Conservation (phyloP, 2,329 filamentous ascomycete species). For the Scopulariopsis brevicaulis region DNA sequence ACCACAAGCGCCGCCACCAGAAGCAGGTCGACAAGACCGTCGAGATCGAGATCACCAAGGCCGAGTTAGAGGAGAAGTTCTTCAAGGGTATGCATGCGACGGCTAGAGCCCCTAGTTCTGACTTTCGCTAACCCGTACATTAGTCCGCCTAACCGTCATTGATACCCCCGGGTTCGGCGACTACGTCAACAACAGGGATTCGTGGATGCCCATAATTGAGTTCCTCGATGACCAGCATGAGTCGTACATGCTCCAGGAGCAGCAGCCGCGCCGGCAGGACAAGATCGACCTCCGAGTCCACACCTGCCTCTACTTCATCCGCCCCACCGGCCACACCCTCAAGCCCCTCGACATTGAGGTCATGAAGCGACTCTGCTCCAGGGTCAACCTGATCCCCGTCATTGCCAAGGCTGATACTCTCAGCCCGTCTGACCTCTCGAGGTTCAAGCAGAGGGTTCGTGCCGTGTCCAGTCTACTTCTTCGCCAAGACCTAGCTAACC, state of each 20-base stretch:
- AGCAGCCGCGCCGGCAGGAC: conserved; percentile 93
- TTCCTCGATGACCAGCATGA: conserved; percentile 99
- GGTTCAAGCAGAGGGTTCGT: conserved; percentile 82
- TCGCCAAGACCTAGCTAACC: conserved; percentile 13
- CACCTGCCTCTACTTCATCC: conserved; percentile 97
- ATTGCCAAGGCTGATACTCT: conserved; percentile 98
- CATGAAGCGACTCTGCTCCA: conserved; percentile 97
- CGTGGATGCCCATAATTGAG: conserved; percentile 99
- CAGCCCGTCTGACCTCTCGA: conserved; percentile 80
- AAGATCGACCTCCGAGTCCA: conserved; percentile 99
- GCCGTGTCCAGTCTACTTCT: conserved; percentile 20
- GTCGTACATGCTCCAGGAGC: conserved; percentile 99
- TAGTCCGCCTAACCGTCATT: conserved; percentile 96
- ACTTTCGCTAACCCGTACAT: conserved; percentile 9
- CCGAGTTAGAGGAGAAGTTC: conserved; percentile 99
- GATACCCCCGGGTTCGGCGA: conserved; percentile 98
- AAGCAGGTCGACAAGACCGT: conserved; percentile 99
- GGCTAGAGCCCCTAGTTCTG: background rate
- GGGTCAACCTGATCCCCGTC: conserved; percentile 96
- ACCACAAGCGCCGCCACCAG: conserved; percentile 97
- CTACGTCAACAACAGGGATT: conserved; percentile 99
- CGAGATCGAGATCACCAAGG: conserved; percentile 99
- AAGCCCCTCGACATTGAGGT: conserved; percentile 99
- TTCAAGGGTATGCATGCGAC: conserved; percentile 71
- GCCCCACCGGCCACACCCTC: conserved; percentile 93